Evolutionary conservation across 2,329 filamentous ascomycete species (phyloP).

Genomic region (Calonectria crousiana): DNA sequence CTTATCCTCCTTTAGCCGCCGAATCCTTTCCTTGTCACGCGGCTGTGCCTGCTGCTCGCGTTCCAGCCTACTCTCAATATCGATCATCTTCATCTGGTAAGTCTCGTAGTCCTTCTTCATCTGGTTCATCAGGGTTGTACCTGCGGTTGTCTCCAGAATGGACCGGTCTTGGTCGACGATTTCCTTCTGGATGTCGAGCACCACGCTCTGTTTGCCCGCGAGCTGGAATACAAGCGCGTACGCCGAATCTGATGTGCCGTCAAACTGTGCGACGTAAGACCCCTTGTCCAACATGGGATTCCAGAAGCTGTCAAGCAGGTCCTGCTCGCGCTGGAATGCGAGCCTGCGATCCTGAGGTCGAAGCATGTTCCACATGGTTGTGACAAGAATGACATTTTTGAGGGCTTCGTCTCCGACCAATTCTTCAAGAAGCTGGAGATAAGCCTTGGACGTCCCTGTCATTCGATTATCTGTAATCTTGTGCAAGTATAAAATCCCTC

Average conservation of each 20-base stretch:
- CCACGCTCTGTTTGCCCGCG: constrained; percentile 15
- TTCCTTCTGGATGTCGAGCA: constrained; percentile 16
- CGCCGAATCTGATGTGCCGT: constrained; percentile 16
- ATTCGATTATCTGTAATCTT: constrained; percentile 19
- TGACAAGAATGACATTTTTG: constrained; percentile 18
- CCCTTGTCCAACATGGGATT: constrained; percentile 23
- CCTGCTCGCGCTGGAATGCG: constrained; percentile 14
- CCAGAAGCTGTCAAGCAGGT: constrained; percentile 20
- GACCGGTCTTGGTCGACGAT: background rate
- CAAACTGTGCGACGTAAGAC: constrained; percentile 15
- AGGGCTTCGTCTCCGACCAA: constrained; percentile 13
- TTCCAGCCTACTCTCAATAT: background rate
- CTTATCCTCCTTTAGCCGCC: background rate
- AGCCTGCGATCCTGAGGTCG: background rate
- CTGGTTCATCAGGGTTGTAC: background rate
- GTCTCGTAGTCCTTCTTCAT: background rate
- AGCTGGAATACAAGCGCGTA: constrained; percentile 14
- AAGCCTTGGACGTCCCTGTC: constrained; percentile 6
- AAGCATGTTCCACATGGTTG: constrained; percentile 20
- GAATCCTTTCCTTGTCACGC: background rate
- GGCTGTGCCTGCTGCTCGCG: background rate
- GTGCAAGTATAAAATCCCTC: constrained; percentile 17
- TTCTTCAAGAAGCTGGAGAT: background rate
- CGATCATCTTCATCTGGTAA: background rate
- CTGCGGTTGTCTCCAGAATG: background rate